Evolutionary conservation across 345 rosid species (phyloP).

Genomic region (Noccaea caerulescens): DNA sequence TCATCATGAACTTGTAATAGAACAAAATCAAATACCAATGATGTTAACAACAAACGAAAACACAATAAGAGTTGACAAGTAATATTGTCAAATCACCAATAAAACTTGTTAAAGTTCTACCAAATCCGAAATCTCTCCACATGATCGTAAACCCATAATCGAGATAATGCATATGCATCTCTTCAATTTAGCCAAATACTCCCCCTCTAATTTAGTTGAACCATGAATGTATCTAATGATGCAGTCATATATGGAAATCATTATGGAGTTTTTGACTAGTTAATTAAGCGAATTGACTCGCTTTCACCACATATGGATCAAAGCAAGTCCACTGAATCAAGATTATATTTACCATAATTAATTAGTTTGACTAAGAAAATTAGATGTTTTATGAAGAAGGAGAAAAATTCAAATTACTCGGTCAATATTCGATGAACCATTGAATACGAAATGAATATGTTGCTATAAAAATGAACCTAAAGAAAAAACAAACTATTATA

Average conservation of each 20-base stretch:
- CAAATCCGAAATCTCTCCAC: too few species aligned
- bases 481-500: background rate
- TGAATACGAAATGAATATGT: background rate
- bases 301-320: background rate
- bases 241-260: background rate
- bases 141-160: background rate
- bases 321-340: background rate
- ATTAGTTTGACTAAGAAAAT: too few species aligned
- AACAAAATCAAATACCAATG: too few species aligned
- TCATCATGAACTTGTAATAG: too few species aligned
- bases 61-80: too few species aligned
- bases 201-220: background rate
- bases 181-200: background rate
- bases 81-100: too few species aligned
- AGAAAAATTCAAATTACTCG: background rate
- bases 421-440: background rate
- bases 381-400: background rate
- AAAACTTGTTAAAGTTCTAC: too few species aligned
- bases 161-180: background rate
- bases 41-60: too few species aligned
- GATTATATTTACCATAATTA: background rate
- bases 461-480: background rate
- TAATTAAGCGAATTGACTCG: background rate
- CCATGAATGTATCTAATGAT: background rate
- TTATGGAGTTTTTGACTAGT: background rate